Percentiles rank a stretch among this genome's conserved stretches.
These are phyloP conservation scores for Ogataea trehalophila DNA, from an alignment of 805 yeast genomes.

Conservation along the genomic window DNA sequence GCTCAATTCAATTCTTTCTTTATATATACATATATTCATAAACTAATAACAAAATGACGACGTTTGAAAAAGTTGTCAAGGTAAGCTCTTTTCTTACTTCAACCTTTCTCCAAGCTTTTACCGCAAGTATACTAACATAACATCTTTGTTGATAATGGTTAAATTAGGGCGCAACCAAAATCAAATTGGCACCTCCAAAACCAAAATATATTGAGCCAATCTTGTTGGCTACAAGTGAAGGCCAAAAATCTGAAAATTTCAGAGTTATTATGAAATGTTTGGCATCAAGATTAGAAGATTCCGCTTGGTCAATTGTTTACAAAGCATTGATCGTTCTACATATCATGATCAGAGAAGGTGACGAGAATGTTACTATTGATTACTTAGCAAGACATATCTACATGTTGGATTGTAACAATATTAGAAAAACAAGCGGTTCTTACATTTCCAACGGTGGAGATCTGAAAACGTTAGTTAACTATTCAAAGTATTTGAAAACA, in stretches of 20 bases:
- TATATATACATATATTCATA: too few species aligned
- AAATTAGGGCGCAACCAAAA: conserved; percentile 59
- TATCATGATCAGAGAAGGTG: conserved; percentile 91
- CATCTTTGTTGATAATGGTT: neutral
- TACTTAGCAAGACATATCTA: conserved; percentile 59
- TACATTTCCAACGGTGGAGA: conserved; percentile 41
- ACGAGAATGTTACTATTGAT: conserved; percentile 62
- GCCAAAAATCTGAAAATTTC: conserved; percentile 49
- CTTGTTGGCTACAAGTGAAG: conserved; percentile 58
- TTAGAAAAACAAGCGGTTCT: conserved; percentile 21
- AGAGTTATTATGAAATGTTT: conserved; percentile 64
- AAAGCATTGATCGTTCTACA: conserved; percentile 82
- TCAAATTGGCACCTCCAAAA: conserved; percentile 93
- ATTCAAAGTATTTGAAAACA: conserved; percentile 63
- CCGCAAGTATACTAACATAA: neutral
- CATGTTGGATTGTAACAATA: conserved; percentile 51
- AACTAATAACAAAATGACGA: conserved; percentile 13
- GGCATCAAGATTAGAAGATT: conserved; percentile 58
- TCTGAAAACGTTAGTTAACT: conserved; percentile 53
- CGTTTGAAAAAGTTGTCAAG: conserved; percentile 22
- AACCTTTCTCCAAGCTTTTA: neutral
- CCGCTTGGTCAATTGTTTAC: conserved; percentile 89
- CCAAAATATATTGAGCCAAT: conserved; percentile 95
- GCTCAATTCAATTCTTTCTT: too few species aligned
- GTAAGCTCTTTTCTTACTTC: conserved; percentile 3